Conservation (phyloP, 257 asterid species). For the Leptodermis oblonga region DNA sequence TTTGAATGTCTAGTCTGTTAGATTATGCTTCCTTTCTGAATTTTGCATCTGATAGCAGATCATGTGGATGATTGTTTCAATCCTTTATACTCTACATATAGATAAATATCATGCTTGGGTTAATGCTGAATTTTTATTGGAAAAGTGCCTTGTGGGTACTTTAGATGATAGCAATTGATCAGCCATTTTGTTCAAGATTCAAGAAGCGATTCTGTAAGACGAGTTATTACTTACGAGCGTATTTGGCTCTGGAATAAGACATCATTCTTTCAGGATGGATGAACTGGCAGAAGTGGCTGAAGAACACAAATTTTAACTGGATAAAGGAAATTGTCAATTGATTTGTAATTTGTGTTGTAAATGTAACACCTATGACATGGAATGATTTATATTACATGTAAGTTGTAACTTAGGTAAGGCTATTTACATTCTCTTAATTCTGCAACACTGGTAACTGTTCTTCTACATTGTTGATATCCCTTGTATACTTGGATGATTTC, state of each 20-base stretch:
- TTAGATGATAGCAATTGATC: conserved; percentile 45
- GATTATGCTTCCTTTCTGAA: not conserved
- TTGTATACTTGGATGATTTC: too few relatives aligned
- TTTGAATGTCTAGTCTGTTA: not conserved
- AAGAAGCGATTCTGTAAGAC: not conserved
- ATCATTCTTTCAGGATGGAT: conserved; percentile 3
- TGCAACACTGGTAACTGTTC: not conserved
- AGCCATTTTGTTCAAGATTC: conserved; percentile 1
- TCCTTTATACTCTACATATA: conserved; percentile 46
- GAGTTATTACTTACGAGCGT: not conserved
- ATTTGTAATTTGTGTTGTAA: conserved; percentile 6
- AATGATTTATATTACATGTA: not conserved
- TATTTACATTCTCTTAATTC: not conserved
- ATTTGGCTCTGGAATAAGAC: conserved; percentile 10
- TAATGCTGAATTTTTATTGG: conserved; percentile 75
- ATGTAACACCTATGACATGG: not conserved
- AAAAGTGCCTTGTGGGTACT: conserved; percentile 84
- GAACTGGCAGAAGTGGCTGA: not conserved
- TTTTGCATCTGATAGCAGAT: not conserved
- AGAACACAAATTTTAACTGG: not conserved
- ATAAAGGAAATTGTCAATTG: not conserved
- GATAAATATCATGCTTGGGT: conserved; percentile 98
- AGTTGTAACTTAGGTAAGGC: not conserved
- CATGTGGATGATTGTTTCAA: conserved; percentile 22
- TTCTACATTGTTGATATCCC: not conserved